These are phyloP conservation scores for Fomitopsis pulvina DNA, from an alignment of 768 basidiomycete genomes.

Conservation along the genomic window DNA sequence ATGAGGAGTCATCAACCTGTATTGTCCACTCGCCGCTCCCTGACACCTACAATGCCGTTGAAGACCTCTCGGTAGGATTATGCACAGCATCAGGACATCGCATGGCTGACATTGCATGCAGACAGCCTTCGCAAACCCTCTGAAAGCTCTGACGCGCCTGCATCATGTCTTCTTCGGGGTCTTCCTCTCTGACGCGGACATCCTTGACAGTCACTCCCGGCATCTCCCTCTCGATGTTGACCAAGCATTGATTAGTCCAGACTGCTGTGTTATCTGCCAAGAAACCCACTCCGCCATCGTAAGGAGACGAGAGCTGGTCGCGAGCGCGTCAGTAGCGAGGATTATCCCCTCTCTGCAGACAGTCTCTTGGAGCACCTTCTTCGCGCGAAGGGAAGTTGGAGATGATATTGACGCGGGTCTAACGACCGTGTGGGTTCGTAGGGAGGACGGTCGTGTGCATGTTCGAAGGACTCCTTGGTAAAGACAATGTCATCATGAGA, in stretches of 20 bases:
- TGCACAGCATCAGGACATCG: not conserved
- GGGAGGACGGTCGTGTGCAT: constrained; percentile 33
- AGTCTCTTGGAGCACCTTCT: constrained; percentile 50
- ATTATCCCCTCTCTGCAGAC: constrained; percentile 36
- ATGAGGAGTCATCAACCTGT: constrained; percentile 50
- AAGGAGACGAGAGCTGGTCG: constrained; percentile 39
- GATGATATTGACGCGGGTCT: constrained; percentile 14
- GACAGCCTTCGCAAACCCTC: constrained; percentile 36
- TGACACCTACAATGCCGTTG: constrained; percentile 35
- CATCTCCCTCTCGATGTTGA: constrained; percentile 7
- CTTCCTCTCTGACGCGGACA: constrained; percentile 49
- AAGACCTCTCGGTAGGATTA: constrained; percentile 41
- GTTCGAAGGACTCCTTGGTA: constrained; percentile 39
- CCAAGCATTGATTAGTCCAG: constrained; percentile 18
- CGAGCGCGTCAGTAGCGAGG: constrained; percentile 38
- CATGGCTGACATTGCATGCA: constrained; percentile 14
- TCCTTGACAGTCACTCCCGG: constrained; percentile 41
- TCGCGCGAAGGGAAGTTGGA: constrained; percentile 16
- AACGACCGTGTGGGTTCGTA: constrained; percentile 37
- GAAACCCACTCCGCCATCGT: constrained; percentile 24
- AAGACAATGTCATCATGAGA: not conserved
- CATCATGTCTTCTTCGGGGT: constrained; percentile 52
- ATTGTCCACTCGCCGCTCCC: constrained; percentile 60
- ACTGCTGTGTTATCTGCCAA: constrained; percentile 31
- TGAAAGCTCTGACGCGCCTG: constrained; percentile 41